A percentile compares a stretch with the other conserved stretches of the same genome.
These are phyloP conservation scores for Dalbergia oliveri DNA, from an alignment of 306 rosid genomes.

Conservation along the genomic window DNA sequence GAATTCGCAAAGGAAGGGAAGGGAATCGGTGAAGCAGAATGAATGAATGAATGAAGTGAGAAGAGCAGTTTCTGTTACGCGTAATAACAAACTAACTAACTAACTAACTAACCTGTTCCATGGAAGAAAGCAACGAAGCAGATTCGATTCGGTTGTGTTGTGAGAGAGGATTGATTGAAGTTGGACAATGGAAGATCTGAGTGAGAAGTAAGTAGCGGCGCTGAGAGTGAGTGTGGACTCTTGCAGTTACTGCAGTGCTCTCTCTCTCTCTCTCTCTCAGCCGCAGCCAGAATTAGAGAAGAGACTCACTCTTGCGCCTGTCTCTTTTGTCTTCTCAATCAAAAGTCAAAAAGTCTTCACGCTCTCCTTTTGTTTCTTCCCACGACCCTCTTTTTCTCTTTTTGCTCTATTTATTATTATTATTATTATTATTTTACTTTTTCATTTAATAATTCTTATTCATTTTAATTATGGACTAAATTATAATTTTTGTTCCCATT, in stretches of 20 bases:
- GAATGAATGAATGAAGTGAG: not conserved
- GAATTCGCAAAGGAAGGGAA: constrained; percentile 17
- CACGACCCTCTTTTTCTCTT: constrained; percentile 5
- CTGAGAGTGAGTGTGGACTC: not conserved
- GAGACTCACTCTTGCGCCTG: not conserved
- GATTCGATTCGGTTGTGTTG: not conserved
- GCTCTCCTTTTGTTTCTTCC: not conserved
- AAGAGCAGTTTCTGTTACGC: constrained; percentile 10
- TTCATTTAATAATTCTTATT: not conserved
- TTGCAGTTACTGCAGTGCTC: too few species aligned
- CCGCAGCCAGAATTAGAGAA: not conserved
- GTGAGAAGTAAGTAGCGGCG: not conserved
- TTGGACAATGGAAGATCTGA: constrained; percentile 40
- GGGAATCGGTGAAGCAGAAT: constrained; percentile 21
- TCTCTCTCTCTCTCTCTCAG: not conserved
- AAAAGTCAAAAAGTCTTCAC: not conserved
- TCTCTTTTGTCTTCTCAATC: not conserved
- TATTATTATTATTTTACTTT: not conserved
- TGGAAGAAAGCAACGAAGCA: not conserved
- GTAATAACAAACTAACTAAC: not conserved
- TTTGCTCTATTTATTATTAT: not conserved
- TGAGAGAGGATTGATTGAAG: not conserved
- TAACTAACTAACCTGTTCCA: constrained; percentile 53
- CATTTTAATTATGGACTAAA: too few species aligned
- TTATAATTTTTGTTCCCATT: too few species aligned